Base-by-base conservation (phyloP, 2,329 filamentous ascomycete genomes). In the Verticillium nubilum region DNA sequence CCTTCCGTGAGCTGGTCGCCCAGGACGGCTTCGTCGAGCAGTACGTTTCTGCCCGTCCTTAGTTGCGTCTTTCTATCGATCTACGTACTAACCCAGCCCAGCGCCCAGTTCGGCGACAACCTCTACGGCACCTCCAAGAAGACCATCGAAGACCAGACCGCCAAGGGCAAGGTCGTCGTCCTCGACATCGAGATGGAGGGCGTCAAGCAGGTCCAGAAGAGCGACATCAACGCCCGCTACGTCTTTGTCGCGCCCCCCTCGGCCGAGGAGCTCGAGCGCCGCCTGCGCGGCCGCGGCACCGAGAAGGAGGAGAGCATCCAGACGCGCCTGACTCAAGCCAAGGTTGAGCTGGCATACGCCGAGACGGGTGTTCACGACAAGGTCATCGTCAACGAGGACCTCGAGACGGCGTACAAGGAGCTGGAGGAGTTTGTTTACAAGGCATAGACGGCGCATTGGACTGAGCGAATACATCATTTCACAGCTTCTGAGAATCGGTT, bases 171-270 rank as follows among this genome's bases (percentile, higher is more conserved):
- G 68, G 85, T 92, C 50, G 94, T 93, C 62, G 86, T 97, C 54
- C 78, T 97, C 66, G 94, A 98, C 73, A 98, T 97, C 71, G 94
- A 97, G 81, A 97, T 97, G 91, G 92, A 97, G 85, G 93, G 93
- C 62, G 92, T 97, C 60, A 97, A 97, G 79, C 93, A 97, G 76
- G 90, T 97, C 69, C 92, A 92, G 74, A 83, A 84, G 63, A 90
- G 88, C 56, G 81, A 81, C 66, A 84, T 93, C 63, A 82, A 87
- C 59, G 90, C 92, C 7, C 86, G 91, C 59, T 97, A 91, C 76
- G 76, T 96, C 65, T 97, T 97, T 75, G 83, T 97, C 62, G 85
- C 89, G 35, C 93, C 93, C 13, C 94, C 93, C 0, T 89, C 84
- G 4, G 76, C 90, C 65, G 86, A 89, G 67, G 82, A 86, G 56